phyloP scores from a whole-genome alignment of 2,329 filamentous ascomycete genomes.

The Hymenoscyphus infarciens region DNA sequence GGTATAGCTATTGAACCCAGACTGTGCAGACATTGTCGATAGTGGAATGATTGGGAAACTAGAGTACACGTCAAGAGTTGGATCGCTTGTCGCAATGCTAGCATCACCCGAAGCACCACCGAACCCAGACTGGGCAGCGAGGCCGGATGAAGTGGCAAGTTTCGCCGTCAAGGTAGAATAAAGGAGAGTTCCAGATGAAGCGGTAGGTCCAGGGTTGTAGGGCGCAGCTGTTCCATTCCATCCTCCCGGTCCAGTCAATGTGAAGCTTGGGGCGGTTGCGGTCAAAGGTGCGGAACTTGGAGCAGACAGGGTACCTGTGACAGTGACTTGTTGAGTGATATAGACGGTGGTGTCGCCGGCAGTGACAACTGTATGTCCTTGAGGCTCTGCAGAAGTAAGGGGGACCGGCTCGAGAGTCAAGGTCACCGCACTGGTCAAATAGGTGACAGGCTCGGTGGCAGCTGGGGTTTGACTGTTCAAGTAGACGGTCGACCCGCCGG shows the following conservation, averaged over 20 bases:
- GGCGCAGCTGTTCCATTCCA: constrained; percentile 21
- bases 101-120: neutral
- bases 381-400: neutral
- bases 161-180: neutral
- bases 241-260: constrained; percentile 18
- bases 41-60: constrained; percentile 3
- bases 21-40: constrained; percentile 17
- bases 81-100: constrained; percentile 7
- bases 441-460: constrained; percentile 18
- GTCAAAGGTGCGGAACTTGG: neutral
- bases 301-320: constrained; percentile 18
- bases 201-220: neutral
- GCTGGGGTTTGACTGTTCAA: constrained; percentile 25
- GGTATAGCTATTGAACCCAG: constrained; percentile 17
- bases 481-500: constrained; percentile 24
- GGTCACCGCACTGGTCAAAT: constrained; percentile 19
- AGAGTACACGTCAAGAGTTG: constrained; percentile 19
- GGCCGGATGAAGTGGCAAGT: neutral
- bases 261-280: constrained; percentile 14
- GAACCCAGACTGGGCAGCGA: constrained; percentile 10
- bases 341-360: constrained; percentile 14
- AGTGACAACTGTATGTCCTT: constrained; percentile 19
- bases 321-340: constrained; percentile 15
- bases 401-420: constrained; percentile 27
- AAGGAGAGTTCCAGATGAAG: neutral